Percentiles rank a stretch among this genome's conserved stretches.
phyloP scores from a whole-genome alignment of 1,139 yeast species.

The Eremothecium cymbalariae region DNA sequence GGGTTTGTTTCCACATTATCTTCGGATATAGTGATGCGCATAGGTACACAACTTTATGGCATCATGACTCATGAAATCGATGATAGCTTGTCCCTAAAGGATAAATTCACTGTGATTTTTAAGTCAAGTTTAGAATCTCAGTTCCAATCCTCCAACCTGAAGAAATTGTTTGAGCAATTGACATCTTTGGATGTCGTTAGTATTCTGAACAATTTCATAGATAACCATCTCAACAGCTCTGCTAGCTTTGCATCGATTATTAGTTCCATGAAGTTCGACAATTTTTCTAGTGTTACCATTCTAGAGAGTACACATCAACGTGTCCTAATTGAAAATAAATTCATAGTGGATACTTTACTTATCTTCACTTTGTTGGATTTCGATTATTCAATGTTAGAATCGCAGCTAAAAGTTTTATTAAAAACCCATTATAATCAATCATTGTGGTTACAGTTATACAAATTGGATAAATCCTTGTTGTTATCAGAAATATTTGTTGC shows the following conservation, averaged over 20 bases:
- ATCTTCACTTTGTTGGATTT: conserved; percentile 27
- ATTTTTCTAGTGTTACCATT: conserved; percentile 15
- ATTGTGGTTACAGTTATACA: conserved; percentile 21
- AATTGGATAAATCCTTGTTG: conserved; percentile 20
- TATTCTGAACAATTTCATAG: conserved; percentile 22
- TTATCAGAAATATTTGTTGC: conserved; percentile 17
- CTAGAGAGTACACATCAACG: conserved; percentile 24
- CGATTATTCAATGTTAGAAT: conserved; percentile 18
- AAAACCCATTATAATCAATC: conserved; percentile 25
- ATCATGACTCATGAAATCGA: conserved; percentile 21
- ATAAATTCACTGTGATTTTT: conserved; percentile 33
- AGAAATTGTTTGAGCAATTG: conserved; percentile 30
- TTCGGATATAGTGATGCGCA: conserved; percentile 12
- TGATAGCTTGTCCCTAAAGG: conserved; percentile 16
- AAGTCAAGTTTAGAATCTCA: conserved; percentile 29
- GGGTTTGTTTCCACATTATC: conserved; percentile 25
- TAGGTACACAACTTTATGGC: conserved; percentile 18
- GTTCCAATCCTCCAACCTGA: conserved; percentile 29
- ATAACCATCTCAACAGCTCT: conserved; percentile 17
- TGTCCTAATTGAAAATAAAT: conserved; percentile 20
- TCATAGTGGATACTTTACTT: conserved; percentile 22
- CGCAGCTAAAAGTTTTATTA: conserved; percentile 19
- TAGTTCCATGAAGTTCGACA: conserved; percentile 18
- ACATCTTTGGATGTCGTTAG: conserved; percentile 26
- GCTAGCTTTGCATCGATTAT: conserved; percentile 12